Base-by-base conservation (phyloP, 108 stramenopile species). In the Nitzschia putrida region DNA sequence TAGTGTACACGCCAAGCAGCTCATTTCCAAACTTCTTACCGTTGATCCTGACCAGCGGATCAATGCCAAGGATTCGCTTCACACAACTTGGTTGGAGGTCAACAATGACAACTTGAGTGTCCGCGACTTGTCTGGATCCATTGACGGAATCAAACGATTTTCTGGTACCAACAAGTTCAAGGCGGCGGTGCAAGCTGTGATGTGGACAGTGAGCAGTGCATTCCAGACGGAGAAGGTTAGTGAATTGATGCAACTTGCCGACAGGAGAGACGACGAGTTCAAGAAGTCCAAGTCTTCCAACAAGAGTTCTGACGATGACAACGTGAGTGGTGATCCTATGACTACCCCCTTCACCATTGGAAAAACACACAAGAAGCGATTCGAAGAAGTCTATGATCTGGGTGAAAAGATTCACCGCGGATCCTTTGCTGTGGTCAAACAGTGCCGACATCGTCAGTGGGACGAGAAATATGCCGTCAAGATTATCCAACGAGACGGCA, bases 71-170 rank as follows among this genome's bases (percentile, higher is more conserved):
- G 68, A 86, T 42, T 88, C 88, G 4, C 68, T 96, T 10, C 18
- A 68, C 23, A 75, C 82, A 9, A 71, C 85, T 7, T 97, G 97
- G 97, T 72, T 93, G 25, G 58, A 53, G n/a, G 55, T 61, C 12
- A 12, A 50, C 7, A 56, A 61, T 40, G 69, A 63, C 3, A 51
- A 66, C 2, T 66, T 89, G 67, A 68, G 75, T 10, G 66, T 43
- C 20, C 75, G 61, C 20, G 80, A 81, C 66, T 83, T 96, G 71
- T 59, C 77, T 4, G 68, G 63, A 7, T 76, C 79, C 39, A 70
- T 95, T 52, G 49, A 10, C 12, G 82, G 88, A 73, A 82, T 94
- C 52, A 77, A 86, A 50, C 79, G 80, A 66, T 96, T 94, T 79
- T 79, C 84, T 18, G 92, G 92, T 9, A 64, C 77, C 53, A 67